Percentiles rank a stretch among this genome's conserved stretches.
phyloP scores from a whole-genome alignment of 2,329 filamentous ascomycete genomes.

The Botrytis pseudocinerea region DNA sequence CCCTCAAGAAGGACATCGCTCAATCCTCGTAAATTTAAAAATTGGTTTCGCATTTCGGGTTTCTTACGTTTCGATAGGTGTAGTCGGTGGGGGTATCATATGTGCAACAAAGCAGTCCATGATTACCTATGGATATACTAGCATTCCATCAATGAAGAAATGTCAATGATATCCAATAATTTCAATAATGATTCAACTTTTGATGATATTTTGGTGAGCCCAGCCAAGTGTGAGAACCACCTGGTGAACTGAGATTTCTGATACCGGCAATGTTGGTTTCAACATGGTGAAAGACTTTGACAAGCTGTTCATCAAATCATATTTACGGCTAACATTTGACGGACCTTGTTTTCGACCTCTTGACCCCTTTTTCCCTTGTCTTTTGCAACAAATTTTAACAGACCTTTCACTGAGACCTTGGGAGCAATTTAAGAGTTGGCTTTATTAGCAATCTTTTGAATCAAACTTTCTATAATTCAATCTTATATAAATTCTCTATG shows the following conservation, averaged over 20 bases:
- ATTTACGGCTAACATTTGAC: background rate
- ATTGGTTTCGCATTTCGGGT: conserved; percentile 40
- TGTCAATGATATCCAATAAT: conserved; percentile 30
- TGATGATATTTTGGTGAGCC: background rate
- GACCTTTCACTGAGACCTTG: background rate
- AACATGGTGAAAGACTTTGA: background rate
- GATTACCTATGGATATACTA: conserved; percentile 30
- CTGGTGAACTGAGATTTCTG: background rate
- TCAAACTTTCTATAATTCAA: background rate
- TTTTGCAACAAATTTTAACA: background rate
- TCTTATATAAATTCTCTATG: background rate
- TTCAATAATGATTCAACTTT: conserved; percentile 1
- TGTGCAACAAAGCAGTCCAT: conserved; percentile 34
- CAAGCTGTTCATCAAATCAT: background rate
- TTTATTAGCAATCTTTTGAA: background rate
- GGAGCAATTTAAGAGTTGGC: background rate
- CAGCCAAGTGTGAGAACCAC: background rate
- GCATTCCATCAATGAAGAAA: conserved; percentile 37
- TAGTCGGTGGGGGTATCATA: conserved; percentile 35
- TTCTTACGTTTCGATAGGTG: conserved; percentile 38
- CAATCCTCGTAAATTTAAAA: conserved; percentile 50
- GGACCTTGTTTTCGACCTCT: background rate
- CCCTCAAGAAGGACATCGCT: conserved; percentile 96
- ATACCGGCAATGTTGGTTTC: background rate
- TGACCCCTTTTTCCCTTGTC: background rate